Base-by-base conservation (phyloP, 2,329 filamentous ascomycete genomes). In the Pseudogymnoascus destructans region DNA sequence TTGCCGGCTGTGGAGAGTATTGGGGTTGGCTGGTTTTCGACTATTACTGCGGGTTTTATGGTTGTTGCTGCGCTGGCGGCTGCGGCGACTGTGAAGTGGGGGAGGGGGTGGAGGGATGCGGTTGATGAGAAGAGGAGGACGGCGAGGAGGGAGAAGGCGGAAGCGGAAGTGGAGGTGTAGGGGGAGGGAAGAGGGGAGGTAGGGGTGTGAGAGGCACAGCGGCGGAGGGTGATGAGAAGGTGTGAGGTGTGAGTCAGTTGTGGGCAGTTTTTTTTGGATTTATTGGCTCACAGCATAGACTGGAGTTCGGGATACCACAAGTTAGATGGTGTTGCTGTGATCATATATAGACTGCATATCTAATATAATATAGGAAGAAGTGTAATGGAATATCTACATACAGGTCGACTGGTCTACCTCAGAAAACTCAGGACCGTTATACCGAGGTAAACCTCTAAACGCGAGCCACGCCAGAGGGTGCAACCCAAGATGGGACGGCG, bases 1-100 rank as follows among this genome's bases (percentile, higher is more conserved):
- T 73, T 93, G 59, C 89, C 89, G 0, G 85, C 84, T 0, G 78
- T 90, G n/a, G 74, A 89, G 60, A 73, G 70, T 27, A 85, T 93
- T 58, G 88, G 89, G 3, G 83, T 92, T 0, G 89, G 88, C 0
- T 91, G 87, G 86, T 91, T 90, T 68, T 84, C 79, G 49, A 90
- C 87, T 1, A 84, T 90, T 59, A 81, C 77, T 55, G 79, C 82
- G 0, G 58, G 70, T 0, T 85, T 86, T 60, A 66, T 86, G 55
- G 66, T 80, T 0, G 63, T 70, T 1, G 65, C 63, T 59, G 60
- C 58, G 23, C 27, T 63, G 36, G 64, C 60, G 9, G 64, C 62
- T 3, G 59, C 42, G n/a, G 59, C 63, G 9, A 64, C 64, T 7
- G 61, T 68, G 10, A 8, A 57, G n/a, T 66, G 64, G 66, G 67